Conservation (phyloP, 225 moss, liverwort and hornwort species). For the Sphagnum tenellum region DNA sequence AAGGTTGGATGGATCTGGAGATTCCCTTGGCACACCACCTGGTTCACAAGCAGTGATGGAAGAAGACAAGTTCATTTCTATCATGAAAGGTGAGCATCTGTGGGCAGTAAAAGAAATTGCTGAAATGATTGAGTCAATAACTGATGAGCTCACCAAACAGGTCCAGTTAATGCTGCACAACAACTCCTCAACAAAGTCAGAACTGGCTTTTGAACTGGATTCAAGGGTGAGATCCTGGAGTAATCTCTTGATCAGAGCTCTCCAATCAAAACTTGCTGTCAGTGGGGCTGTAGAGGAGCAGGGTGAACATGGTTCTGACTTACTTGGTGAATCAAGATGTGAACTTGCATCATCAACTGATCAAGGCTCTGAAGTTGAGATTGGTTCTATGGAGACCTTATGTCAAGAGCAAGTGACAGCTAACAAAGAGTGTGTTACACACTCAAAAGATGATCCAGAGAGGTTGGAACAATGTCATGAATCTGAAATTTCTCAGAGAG, state of each 20-base stretch:
- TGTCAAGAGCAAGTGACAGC: constrained; percentile 32
- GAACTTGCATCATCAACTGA: constrained; percentile 31
- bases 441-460: constrained; percentile 30
- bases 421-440: constrained; percentile 15
- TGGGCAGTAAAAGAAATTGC: constrained; percentile 22
- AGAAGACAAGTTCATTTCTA: constrained; percentile 37
- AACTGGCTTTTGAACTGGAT: constrained; percentile 14
- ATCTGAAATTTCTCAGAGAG: too few species aligned
- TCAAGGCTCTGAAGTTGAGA: constrained; percentile 29
- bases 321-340: constrained; percentile 30
- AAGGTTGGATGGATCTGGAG: background rate
- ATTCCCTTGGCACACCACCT: constrained; percentile 1
- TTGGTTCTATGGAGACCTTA: constrained; percentile 27
- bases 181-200: constrained; percentile 13
- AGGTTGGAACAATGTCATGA: constrained; percentile 5
- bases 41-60: constrained; percentile 15
- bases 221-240: constrained; percentile 27
- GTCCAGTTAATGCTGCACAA: constrained; percentile 15
- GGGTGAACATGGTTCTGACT: constrained; percentile 28
- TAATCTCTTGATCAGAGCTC: constrained; percentile 15
- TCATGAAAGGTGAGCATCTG: constrained; percentile 7
- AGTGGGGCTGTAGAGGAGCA: constrained; percentile 30
- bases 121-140: constrained; percentile 33
- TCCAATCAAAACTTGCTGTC: constrained; percentile 22
- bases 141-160: constrained; percentile 39